Evolutionary conservation across 2,329 filamentous ascomycete genomes (phyloP).

Genomic region (Escovopsis sp.): DNA sequence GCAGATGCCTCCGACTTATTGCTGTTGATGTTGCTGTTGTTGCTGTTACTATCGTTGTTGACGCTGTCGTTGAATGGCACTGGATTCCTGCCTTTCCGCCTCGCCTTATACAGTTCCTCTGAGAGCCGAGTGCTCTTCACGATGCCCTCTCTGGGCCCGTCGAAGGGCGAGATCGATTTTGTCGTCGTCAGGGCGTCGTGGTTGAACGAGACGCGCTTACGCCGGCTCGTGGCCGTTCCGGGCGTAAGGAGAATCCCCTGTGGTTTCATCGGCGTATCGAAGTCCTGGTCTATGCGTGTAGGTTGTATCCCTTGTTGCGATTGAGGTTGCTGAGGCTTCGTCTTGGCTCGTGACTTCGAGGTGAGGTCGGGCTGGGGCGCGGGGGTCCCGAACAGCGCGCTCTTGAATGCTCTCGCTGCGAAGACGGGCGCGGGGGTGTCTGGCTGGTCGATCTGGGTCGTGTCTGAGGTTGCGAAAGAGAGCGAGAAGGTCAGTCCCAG

Average conservation of each 20-base stretch:
- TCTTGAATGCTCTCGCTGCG: constrained; percentile 48
- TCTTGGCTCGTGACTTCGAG: constrained; percentile 11
- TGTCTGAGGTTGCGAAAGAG: constrained; percentile 18
- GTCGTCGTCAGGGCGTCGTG: constrained; percentile 31
- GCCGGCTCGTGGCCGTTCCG: constrained; percentile 41
- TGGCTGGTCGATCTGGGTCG: constrained; percentile 37
- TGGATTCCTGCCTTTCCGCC: constrained; percentile 9
- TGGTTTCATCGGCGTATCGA: constrained; percentile 32
- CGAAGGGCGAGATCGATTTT: constrained; percentile 7
- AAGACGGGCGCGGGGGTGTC: constrained; percentile 54
- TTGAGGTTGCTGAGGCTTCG: constrained; percentile 4
- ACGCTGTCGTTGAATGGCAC: too few species aligned
- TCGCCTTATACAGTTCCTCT: constrained; percentile 29
- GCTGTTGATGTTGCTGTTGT: constrained; percentile 14
- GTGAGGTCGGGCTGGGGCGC: constrained; percentile 22
- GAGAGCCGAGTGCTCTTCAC: constrained; percentile 28
- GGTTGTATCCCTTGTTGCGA: too few species aligned
- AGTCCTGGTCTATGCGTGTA: constrained; percentile 12
- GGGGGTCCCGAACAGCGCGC: constrained; percentile 47
- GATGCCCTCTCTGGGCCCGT: constrained; percentile 1
- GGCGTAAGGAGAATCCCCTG: constrained; percentile 49
- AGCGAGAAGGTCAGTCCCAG: background rate
- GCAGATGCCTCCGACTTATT: constrained; percentile 3
- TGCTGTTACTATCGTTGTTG: too few species aligned
- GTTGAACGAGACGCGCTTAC: constrained; percentile 52